These are phyloP conservation scores for Suhomyces yuchorum DNA, from an alignment of 1,139 yeast species.

Conservation along the genomic window DNA sequence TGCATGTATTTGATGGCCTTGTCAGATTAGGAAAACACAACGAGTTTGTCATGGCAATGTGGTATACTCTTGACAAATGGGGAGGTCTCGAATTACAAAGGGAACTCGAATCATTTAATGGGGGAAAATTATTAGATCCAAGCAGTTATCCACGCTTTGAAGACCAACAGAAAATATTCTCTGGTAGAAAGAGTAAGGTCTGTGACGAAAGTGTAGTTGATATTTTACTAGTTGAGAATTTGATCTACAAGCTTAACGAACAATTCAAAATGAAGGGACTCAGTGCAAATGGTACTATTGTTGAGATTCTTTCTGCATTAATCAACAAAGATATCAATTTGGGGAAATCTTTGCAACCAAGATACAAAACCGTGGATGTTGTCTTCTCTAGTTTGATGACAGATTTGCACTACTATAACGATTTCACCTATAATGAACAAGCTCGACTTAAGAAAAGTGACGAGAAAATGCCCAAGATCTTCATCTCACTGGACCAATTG, in stretches of 20 bases:
- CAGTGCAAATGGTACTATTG: slow-evolving; percentile 23
- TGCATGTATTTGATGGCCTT: slow-evolving; percentile 36
- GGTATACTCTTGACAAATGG: slow-evolving; percentile 38
- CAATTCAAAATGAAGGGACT: slow-evolving; percentile 24
- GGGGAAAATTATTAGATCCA: slow-evolving; percentile 8
- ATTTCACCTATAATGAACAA: slow-evolving; percentile 31
- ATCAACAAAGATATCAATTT: slow-evolving; percentile 24
- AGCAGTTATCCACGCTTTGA: slow-evolving; percentile 13
- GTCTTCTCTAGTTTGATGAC: slow-evolving; percentile 35
- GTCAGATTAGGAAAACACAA: slow-evolving; percentile 33
- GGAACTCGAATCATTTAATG: slow-evolving; percentile 8
- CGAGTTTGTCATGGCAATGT: slow-evolving; percentile 33
- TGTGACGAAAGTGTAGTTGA: slow-evolving; percentile 23
- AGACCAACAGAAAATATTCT: not conserved
- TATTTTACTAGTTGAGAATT: slow-evolving; percentile 32
- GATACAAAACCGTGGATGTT: slow-evolving; percentile 32
- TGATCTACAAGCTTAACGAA: slow-evolving; percentile 37
- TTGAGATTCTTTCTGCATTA: slow-evolving; percentile 29
- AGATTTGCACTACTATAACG: slow-evolving; percentile 40
- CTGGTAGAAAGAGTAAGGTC: slow-evolving; percentile 7
- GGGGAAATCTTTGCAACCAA: slow-evolving; percentile 21
- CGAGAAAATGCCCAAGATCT: slow-evolving; percentile 18
- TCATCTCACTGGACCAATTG: slow-evolving; percentile 30
- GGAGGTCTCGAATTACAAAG: slow-evolving; percentile 22
- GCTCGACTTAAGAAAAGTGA: slow-evolving; percentile 11